Percentiles rank a stretch among this genome's conserved stretches.
These are phyloP conservation scores for Carex kokanica DNA, from an alignment of 176 grass and related monocot genomes.

Conservation along the genomic window DNA sequence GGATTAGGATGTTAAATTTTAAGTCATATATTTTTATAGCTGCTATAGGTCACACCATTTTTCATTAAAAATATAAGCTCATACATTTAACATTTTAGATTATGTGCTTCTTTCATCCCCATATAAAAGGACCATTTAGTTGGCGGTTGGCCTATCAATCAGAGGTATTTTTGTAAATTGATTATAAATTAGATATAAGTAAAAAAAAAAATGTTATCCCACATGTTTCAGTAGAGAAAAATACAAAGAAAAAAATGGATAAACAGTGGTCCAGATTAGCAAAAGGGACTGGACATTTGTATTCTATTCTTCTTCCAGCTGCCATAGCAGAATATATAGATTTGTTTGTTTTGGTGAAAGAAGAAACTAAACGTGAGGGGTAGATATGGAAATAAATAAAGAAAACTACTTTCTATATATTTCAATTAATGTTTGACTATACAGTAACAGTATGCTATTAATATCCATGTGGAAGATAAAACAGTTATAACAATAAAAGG, in stretches of 20 bases:
- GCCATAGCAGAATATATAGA: background rate
- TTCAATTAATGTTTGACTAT: conserved; percentile 12
- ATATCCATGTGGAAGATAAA: conserved; percentile 15
- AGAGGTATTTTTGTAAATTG: background rate
- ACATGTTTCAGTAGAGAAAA: background rate
- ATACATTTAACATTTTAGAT: background rate
- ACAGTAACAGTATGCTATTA: background rate
- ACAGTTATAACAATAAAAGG: conserved; percentile 26
- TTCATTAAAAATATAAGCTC: background rate
- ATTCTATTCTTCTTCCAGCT: background rate
- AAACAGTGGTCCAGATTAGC: background rate
- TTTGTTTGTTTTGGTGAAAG: conserved; percentile 14
- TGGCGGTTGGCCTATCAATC: background rate
- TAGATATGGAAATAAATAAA: background rate
- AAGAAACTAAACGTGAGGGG: background rate
- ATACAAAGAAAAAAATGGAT: background rate
- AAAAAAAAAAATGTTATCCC: background rate
- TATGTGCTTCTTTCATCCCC: background rate
- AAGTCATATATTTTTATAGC: background rate
- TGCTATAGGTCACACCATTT: background rate
- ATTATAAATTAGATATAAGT: conserved; percentile 4
- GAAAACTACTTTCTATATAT: background rate
- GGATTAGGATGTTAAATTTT: background rate
- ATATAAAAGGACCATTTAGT: background rate
- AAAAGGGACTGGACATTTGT: background rate